A percentile compares a stretch with the other conserved stretches of the same genome.
Evolutionary conservation across 306 rosid species (phyloP).

Genomic region (Lathyrus tuberosus): DNA sequence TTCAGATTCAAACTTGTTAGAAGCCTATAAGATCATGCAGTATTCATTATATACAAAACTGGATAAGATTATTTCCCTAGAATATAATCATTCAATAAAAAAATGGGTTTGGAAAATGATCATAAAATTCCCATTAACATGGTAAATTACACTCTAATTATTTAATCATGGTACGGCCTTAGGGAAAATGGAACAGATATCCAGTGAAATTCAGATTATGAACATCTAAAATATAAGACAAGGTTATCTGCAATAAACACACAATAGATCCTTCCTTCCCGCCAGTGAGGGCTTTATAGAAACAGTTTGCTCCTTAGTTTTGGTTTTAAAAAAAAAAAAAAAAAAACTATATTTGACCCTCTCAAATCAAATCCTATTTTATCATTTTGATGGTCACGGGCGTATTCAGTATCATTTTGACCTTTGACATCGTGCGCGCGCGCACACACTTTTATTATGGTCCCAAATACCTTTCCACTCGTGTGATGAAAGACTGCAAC

Average conservation of each 20-base stretch:
- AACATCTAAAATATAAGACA: not conserved
- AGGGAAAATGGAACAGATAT: not conserved
- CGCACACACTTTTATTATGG: not conserved
- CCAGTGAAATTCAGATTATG: not conserved
- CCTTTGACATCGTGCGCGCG: not conserved
- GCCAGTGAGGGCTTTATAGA: not conserved
- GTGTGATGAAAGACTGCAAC: conserved; percentile 12
- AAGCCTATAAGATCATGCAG: conserved; percentile 18
- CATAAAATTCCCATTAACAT: not conserved
- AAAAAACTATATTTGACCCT: conserved; percentile 5
- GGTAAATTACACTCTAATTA: conserved; percentile 13
- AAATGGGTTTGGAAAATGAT: conserved; percentile 6
- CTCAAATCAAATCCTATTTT: conserved; percentile 17
- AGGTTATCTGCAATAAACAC: not conserved
- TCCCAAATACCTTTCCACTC: not conserved
- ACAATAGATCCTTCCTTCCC: not conserved
- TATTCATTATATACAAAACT: not conserved
- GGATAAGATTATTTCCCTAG: not conserved
- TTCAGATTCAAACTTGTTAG: conserved; percentile 38
- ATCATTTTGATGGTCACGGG: not conserved
- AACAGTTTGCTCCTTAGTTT: not conserved
- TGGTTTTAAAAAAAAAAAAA: no score
- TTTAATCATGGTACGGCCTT: not conserved
- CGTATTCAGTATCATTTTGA: not conserved
- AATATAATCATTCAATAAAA: conserved; percentile 9